These are phyloP conservation scores for Abrus pulchellus DNA, from an alignment of 306 rosid species.

Conservation along the genomic window DNA sequence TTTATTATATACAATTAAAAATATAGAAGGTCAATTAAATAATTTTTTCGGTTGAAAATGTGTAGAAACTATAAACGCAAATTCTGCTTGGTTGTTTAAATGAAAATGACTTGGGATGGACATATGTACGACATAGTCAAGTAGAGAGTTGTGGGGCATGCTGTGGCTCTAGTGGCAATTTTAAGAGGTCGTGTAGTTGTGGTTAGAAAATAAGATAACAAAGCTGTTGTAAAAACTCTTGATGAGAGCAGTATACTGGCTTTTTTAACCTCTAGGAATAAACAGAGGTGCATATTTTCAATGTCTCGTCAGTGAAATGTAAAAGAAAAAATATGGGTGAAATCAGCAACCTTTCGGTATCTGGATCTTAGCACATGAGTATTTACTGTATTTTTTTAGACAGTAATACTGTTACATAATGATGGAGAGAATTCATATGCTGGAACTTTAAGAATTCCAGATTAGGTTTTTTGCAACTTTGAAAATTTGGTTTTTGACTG, in stretches of 20 bases:
- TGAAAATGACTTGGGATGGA: constrained; percentile 11
- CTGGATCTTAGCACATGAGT: background rate
- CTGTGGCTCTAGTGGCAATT: background rate
- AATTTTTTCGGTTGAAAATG: background rate
- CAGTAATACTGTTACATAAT: background rate
- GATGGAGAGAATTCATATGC: constrained; percentile 3
- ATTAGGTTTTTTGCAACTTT: constrained; percentile 1
- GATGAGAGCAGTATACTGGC: background rate
- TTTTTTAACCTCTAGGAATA: constrained; percentile 8
- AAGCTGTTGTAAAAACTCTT: background rate
- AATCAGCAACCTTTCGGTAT: constrained; percentile 1
- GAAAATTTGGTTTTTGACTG: too few species aligned
- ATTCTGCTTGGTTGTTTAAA: constrained; percentile 3
- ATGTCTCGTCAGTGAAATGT: constrained; percentile 2
- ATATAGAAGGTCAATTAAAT: background rate
- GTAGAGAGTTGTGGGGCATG: background rate
- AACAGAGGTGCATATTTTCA: background rate
- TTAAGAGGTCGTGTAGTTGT: background rate
- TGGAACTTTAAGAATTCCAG: constrained; percentile 25
- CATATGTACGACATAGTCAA: background rate
- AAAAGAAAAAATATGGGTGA: background rate
- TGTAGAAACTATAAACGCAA: background rate
- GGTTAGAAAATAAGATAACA: background rate
- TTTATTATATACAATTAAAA: background rate
- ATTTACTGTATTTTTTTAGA: background rate